Percentiles rank a stretch among this genome's conserved stretches.
Conservation (phyloP, 768 basidiomycete genomes). For the Kwoniella europaea region DNA sequence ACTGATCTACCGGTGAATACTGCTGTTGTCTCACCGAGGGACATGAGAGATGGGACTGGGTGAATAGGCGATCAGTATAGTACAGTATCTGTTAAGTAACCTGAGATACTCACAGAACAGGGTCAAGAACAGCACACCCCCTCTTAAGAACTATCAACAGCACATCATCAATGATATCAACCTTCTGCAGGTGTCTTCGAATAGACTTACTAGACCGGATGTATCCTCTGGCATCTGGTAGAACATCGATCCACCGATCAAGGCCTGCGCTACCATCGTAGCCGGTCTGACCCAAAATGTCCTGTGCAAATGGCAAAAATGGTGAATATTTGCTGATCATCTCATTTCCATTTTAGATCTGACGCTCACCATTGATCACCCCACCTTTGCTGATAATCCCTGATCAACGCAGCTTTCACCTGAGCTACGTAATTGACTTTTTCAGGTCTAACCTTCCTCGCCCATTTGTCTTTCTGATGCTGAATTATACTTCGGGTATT, state of each 20-base stretch:
- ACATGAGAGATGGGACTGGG: constrained; percentile 32
- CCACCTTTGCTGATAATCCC: constrained; percentile 52
- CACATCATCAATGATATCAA: not conserved
- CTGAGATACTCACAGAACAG: constrained; percentile 49
- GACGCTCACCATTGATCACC: constrained; percentile 41
- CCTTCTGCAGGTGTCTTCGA: not conserved
- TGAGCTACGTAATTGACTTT: constrained; percentile 42
- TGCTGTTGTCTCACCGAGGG: constrained; percentile 49
- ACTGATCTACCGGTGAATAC: constrained; percentile 54
- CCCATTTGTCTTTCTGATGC: constrained; percentile 40
- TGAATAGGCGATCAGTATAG: not conserved
- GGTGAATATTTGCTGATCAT: not conserved
- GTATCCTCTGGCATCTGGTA: constrained; percentile 65
- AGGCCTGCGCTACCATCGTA: constrained; percentile 59
- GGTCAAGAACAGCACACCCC: constrained; percentile 79
- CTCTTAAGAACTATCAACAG: constrained; percentile 66
- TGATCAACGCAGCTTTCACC: constrained; percentile 41
- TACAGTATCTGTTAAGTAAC: not conserved
- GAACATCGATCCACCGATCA: constrained; percentile 71
- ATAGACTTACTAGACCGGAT: constrained; percentile 59
- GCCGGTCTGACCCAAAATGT: constrained; percentile 48
- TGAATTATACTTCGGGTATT: constrained; percentile 30
- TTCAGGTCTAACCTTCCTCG: constrained; percentile 39
- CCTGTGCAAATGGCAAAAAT: not conserved
- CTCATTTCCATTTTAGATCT: not conserved